These are phyloP conservation scores for Odonthalia washingtoniensis DNA, from an alignment of 31 red algal species.

Conservation along the genomic window DNA sequence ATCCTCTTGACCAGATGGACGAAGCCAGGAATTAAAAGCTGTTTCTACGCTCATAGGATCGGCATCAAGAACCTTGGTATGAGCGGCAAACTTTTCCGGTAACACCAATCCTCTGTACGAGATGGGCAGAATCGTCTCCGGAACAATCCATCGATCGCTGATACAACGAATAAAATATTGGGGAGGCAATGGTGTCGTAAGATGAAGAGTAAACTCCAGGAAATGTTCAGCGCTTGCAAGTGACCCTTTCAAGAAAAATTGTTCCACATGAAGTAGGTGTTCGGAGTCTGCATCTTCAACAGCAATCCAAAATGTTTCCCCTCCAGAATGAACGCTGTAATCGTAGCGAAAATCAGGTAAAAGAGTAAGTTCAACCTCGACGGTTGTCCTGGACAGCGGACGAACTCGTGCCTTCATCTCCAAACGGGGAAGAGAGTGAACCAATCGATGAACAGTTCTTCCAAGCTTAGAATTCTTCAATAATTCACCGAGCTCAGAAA, in stretches of 20 bases:
- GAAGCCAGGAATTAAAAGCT: constrained; percentile 46
- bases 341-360: constrained; percentile 81
- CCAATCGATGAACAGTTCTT: constrained; percentile 69
- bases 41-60: constrained; percentile 54
- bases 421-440: constrained; percentile 85
- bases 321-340: constrained; percentile 63
- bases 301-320: constrained; percentile 79
- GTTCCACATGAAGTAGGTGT: constrained; percentile 73
- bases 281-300: constrained; percentile 88
- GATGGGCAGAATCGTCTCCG: constrained; percentile 71
- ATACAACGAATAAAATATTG: constrained; percentile 85
- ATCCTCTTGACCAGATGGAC: constrained; percentile 1
- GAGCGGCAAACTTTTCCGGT: constrained; percentile 83
- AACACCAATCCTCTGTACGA: constrained; percentile 76
- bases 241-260: constrained; percentile 75
- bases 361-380: constrained; percentile 82
- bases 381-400: constrained; percentile 68
- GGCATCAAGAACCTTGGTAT: constrained; percentile 70
- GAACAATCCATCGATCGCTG: constrained; percentile 89
- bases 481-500: constrained; percentile 85
- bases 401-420: constrained; percentile 74
- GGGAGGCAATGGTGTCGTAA: constrained; percentile 75
- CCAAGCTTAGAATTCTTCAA: constrained; percentile 81
- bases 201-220: constrained; percentile 67
- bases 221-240: constrained; percentile 75